Base-by-base conservation (phyloP, 192 early-diverging fungal genomes). In the Coemansia sp. region DNA sequence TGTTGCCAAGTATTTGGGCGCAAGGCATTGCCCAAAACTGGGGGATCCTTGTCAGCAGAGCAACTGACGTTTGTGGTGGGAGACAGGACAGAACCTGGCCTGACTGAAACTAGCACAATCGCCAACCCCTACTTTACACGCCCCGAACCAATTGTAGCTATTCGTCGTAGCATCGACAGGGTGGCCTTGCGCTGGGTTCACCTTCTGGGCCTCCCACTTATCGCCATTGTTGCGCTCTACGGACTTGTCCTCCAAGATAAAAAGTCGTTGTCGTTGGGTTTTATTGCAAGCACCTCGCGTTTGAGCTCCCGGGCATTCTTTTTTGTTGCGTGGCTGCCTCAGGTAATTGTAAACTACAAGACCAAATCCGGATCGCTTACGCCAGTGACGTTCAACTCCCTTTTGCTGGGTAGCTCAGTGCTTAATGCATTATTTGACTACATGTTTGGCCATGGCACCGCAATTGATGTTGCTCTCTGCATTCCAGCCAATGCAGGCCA, bases 251-350 rank as follows among this genome's bases (percentile, higher is more conserved):
- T 55, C 12, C 11, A n/a, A 20, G 21, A 26, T 20, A 33, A 41
- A 31, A 38, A 0, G 56, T 20, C 28, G 42, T 55, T 36, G 56
- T 31, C 53, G 53, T 14, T 26, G 23, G 53, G 26, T 2, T 65
- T 65, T 53, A 9, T 42, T 3, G 14, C 14, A 3, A 20, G 33
- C 21, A n/a, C 57, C 13, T 5, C 36, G 5, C 6, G 6, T 14
- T 16, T 25, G 23, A 33, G 53, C 16, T 8, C 18, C 14, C 2
- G 18, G 1, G 39, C 41, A 14, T 43, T 52, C 3, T 28, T 18
- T 2, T 55, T 38, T 20, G 64, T 65, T 3, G 33, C 52, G 28
- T 55, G 53, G 50, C n/a, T 65, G 53, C 64, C 64, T 26, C 64
- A 65, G 64, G 18, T 65, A 14, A 26, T 65, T 9, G 38, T 65